Evolutionary conservation across 2,329 filamentous ascomycete genomes (phyloP).

Genomic region (Colletotrichum nymphaeae): DNA sequence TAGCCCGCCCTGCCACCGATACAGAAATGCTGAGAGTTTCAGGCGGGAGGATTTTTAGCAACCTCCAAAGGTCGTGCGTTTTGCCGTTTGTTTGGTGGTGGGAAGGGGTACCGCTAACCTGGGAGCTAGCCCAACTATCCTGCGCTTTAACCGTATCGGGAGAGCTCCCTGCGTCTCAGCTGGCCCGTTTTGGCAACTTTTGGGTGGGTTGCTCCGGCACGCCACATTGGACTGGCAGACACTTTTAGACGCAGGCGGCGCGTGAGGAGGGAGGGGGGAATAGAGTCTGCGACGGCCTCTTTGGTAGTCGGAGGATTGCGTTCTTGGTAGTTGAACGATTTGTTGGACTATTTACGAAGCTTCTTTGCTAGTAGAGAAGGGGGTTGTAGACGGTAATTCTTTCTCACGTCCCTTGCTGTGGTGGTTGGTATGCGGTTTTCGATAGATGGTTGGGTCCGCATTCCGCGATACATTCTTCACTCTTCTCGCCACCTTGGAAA

Average conservation of each 20-base stretch:
- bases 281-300: background rate
- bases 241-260: background rate
- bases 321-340: background rate
- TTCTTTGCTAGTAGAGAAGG: background rate
- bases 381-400: no score
- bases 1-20: background rate
- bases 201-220: background rate
- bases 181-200: background rate
- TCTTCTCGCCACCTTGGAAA: no score
- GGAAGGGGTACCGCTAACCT: no score
- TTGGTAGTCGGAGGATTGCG: background rate
- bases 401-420: background rate
- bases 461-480: background rate
- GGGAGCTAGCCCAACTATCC: background rate
- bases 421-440: background rate
- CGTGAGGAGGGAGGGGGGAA: background rate
- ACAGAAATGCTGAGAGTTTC: slow-evolving; percentile 2
- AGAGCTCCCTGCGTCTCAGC: background rate
- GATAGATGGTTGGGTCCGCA: background rate
- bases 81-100: background rate
- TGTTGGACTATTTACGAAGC: background rate
- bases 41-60: background rate
- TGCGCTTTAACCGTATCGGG: background rate
- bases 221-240: background rate
- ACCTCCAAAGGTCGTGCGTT: background rate